A percentile compares a stretch with the other conserved stretches of the same genome.
Conservation (phyloP, 805 yeast genomes). For the Candida tammaniensis region DNA sequence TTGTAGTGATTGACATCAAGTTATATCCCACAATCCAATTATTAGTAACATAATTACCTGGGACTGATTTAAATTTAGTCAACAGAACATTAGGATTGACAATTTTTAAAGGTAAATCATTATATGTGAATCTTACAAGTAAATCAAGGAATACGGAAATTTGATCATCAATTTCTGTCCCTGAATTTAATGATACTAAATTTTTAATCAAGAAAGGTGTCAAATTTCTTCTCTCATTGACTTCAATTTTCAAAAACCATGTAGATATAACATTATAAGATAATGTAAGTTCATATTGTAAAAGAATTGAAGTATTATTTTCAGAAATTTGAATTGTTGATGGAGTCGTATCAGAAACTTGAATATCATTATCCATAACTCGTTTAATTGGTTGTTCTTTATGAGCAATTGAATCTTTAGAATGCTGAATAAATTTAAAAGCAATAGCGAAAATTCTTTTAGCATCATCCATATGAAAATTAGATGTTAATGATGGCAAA, state of each 20-base stretch:
- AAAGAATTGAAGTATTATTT: conserved; percentile 47
- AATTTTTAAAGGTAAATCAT: conserved; percentile 57
- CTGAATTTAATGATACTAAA: conserved; percentile 21
- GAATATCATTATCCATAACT: conserved; percentile 17
- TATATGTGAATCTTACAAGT: conserved; percentile 61
- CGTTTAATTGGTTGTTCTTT: conserved; percentile 18
- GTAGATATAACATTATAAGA: conserved; percentile 67
- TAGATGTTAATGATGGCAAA: conserved; percentile 63
- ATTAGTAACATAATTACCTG: conserved; percentile 17
- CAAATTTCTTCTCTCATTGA: conserved; percentile 55
- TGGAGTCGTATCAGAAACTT: conserved; percentile 47
- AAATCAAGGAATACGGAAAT: conserved; percentile 66
- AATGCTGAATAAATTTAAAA: conserved; percentile 72
- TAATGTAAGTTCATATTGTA: conserved; percentile 58
- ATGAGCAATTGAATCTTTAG: conserved; percentile 45
- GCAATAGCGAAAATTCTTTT: conserved; percentile 81
- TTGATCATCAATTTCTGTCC: conserved; percentile 43
- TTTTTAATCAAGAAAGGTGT: conserved; percentile 63
- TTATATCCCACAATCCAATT: conserved; percentile 65
- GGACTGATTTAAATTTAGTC: conserved; percentile 7
- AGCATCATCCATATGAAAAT: conserved; percentile 73
- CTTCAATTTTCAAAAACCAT: conserved; percentile 67
- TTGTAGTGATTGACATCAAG: conserved; percentile 55
- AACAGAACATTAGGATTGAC: conserved; percentile 17
- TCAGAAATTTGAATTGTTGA: conserved; percentile 43